phyloP scores from a whole-genome alignment of 768 basidiomycete species.

The Cystobasidiopsis lactophilus region DNA sequence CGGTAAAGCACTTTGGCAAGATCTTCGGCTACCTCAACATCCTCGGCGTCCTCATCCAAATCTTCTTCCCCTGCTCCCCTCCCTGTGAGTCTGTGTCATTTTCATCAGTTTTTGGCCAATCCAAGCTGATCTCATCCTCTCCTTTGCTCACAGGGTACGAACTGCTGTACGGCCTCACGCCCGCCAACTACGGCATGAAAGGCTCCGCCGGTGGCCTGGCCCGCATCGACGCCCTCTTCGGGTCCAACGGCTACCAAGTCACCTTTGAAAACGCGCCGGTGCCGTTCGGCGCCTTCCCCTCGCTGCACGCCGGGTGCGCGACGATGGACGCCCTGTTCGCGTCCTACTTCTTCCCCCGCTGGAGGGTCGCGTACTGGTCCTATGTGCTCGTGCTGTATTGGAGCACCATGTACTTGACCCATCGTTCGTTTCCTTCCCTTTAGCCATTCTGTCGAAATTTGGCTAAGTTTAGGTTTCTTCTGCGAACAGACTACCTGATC shows the following conservation, averaged over 20 bases:
- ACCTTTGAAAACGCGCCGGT: conserved; percentile 71
- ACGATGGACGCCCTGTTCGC: conserved; percentile 84
- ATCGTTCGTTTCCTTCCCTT: conserved; percentile 22
- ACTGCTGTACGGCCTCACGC: conserved; percentile 82
- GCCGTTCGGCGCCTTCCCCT: conserved; percentile 92
- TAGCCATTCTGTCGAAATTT: neutral
- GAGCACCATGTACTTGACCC: conserved; percentile 97
- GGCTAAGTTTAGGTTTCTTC: conserved; percentile 55
- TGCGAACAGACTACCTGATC: conserved; percentile 93
- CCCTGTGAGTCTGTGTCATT: conserved; percentile 37
- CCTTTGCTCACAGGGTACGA: conserved; percentile 56
- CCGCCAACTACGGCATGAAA: conserved; percentile 73
- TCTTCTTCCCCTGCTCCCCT: conserved; percentile 73
- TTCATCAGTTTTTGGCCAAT: neutral
- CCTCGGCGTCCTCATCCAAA: conserved; percentile 63
- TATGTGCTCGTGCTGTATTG: conserved; percentile 79
- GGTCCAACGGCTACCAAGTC: conserved; percentile 47
- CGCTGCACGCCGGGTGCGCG: conserved; percentile 69
- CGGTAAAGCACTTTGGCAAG: conserved; percentile 60
- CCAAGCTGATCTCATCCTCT: neutral
- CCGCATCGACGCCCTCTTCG: conserved; percentile 75
- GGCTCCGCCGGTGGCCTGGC: conserved; percentile 84
- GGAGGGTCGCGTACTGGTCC: conserved; percentile 32
- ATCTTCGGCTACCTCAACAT: conserved; percentile 88
- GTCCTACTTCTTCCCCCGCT: conserved; percentile 72